Conservation (phyloP, 2,329 filamentous ascomycete genomes). For the Penicillium sp. region DNA sequence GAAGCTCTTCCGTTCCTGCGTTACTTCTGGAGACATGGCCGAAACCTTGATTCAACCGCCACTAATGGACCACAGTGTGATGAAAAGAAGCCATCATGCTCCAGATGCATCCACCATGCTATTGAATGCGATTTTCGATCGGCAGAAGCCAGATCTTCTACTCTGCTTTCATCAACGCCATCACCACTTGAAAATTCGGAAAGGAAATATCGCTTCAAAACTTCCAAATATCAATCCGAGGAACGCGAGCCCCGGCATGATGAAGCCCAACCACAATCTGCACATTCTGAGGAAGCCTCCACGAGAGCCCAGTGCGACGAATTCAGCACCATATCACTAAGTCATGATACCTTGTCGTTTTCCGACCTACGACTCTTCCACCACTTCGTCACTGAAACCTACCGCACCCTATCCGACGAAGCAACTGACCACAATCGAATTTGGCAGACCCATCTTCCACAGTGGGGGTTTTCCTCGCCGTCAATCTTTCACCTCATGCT, state of each 20-base stretch:
- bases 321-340: not conserved
- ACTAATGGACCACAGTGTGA: slow-evolving; percentile 32
- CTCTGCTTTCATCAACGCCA: slow-evolving; percentile 9
- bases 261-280: slow-evolving; percentile 9
- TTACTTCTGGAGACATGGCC: not conserved
- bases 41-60: not conserved
- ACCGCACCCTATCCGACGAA: slow-evolving; percentile 26
- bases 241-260: not conserved
- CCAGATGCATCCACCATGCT: slow-evolving; percentile 31
- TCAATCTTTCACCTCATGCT: slow-evolving; percentile 37
- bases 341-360: slow-evolving; percentile 23
- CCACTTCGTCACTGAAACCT: slow-evolving; percentile 31
- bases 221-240: slow-evolving; percentile 20
- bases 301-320: not conserved
- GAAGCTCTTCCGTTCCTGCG: not conserved
- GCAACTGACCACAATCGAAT: slow-evolving; percentile 24
- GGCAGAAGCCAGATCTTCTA: not conserved
- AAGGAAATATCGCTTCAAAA: slow-evolving; percentile 19
- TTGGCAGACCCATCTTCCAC: slow-evolving; percentile 32
- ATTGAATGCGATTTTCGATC: slow-evolving; percentile 29
- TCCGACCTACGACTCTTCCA: slow-evolving; percentile 35
- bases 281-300: slow-evolving; percentile 5
- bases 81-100: slow-evolving; percentile 33
- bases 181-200: not conserved
- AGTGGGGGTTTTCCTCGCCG: slow-evolving; percentile 32